Conservation (phyloP, 257 asterid genomes). For the Fraxinus cuspidata region DNA sequence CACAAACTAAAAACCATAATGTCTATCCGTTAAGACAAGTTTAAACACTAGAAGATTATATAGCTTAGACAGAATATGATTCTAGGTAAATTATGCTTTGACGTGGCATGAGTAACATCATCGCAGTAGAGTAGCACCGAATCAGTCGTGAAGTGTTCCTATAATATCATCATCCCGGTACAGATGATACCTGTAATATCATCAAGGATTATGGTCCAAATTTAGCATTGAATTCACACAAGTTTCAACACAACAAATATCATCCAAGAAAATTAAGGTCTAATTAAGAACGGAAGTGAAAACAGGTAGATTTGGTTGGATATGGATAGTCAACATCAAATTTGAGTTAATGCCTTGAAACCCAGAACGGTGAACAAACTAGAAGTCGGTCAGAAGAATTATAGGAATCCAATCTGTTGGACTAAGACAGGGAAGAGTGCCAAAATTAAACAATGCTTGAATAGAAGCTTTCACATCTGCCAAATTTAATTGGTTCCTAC, state of each 20-base stretch:
- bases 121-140: neutral
- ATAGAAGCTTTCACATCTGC: no score
- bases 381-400: neutral
- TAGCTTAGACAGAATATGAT: slow-evolving; percentile 7
- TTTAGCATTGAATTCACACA: slow-evolving; percentile 7
- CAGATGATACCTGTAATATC: slow-evolving; percentile 54
- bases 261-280: neutral
- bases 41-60: slow-evolving; percentile 5
- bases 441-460: neutral
- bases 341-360: neutral
- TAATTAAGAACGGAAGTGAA: neutral
- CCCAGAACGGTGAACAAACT: neutral
- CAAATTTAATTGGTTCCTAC: neutral
- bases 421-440: neutral
- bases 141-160: slow-evolving; percentile 50
- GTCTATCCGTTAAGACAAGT: slow-evolving; percentile 12
- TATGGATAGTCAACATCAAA: neutral
- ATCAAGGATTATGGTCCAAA: neutral
- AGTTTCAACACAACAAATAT: neutral
- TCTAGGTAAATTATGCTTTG: slow-evolving; percentile 10
- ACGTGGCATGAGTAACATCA: slow-evolving; percentile 11
- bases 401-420: neutral
- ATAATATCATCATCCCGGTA: slow-evolving; percentile 63
- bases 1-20: neutral
- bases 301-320: neutral